Percentiles rank a stretch among this genome's conserved stretches.
These are phyloP conservation scores for Macrocystidia cucumis DNA, from an alignment of 1,284 basidiomycete species.

Conservation along the genomic window DNA sequence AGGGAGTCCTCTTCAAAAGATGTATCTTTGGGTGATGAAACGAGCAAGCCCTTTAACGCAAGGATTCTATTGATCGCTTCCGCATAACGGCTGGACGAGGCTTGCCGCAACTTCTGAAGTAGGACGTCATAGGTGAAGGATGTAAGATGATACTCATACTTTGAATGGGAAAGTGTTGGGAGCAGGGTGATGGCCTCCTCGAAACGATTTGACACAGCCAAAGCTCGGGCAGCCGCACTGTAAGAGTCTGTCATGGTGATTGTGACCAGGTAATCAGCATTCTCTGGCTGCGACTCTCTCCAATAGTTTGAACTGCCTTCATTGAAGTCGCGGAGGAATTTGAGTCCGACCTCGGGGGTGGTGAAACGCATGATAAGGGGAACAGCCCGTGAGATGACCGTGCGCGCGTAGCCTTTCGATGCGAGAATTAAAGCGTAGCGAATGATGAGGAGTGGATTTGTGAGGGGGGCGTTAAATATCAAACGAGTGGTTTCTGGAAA, in stretches of 20 bases:
- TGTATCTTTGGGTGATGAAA: neutral
- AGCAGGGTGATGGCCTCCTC: conserved; percentile 26
- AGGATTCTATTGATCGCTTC: conserved; percentile 12
- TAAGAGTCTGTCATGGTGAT: conserved; percentile 11
- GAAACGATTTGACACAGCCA: conserved; percentile 20
- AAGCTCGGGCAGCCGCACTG: conserved; percentile 15
- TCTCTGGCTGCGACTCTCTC: conserved; percentile 1
- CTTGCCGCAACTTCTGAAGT: conserved; percentile 11
- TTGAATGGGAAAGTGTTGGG: conserved; percentile 15
- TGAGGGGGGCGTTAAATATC: conserved; percentile 16
- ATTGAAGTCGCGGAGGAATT: conserved; percentile 24
- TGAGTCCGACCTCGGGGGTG: conserved; percentile 13
- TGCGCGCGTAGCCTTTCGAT: conserved; percentile 23
- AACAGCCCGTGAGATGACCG: conserved; percentile 14
- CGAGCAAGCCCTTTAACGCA: conserved; percentile 9
- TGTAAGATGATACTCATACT: conserved; percentile 14
- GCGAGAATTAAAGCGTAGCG: conserved; percentile 21
- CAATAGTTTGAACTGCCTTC: conserved; percentile 14
- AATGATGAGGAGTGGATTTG: conserved; percentile 18
- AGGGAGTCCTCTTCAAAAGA: conserved; percentile 1
- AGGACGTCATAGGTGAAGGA: conserved; percentile 20
- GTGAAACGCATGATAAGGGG: conserved; percentile 23
- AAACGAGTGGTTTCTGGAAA: conserved; percentile 14
- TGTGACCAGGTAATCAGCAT: conserved; percentile 3
- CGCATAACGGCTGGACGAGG: conserved; percentile 3